Evolutionary conservation across 148 eudicot genomes (phyloP).

Genomic region (Talinum fruticosum): DNA sequence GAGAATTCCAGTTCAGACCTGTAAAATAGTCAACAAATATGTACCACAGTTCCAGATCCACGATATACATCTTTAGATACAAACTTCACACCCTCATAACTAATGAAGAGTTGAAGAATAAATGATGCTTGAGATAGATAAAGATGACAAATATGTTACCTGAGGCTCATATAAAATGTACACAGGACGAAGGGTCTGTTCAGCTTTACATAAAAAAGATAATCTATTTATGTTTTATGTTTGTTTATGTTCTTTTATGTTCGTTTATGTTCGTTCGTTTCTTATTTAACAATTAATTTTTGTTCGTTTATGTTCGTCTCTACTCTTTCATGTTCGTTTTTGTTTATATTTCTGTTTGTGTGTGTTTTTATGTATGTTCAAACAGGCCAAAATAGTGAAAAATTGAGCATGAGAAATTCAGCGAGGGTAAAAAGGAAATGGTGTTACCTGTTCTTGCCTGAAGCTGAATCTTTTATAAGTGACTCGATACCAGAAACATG

Average conservation of each 20-base stretch:
- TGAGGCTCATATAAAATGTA: not conserved
- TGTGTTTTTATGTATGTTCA: no score
- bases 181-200: no score
- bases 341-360: no score
- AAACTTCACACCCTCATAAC: not conserved
- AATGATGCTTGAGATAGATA: not conserved
- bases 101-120: not conserved
- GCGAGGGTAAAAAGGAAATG: not conserved
- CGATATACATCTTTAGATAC: not conserved
- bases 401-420: not conserved
- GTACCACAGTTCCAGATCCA: not conserved
- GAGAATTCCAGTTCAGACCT: not conserved
- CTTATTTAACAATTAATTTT: no score
- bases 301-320: no score
- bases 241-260: no score
- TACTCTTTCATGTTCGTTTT: no score
- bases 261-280: no score
- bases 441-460: conserved; percentile 77
- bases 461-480: conserved; percentile 58
- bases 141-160: no score
- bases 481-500: conserved; percentile 78
- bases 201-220: no score
- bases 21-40: not conserved
- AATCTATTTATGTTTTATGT: no score
- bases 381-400: no score